Conservation (phyloP, 139 green algal genomes). For the Nannochloris sp. region DNA sequence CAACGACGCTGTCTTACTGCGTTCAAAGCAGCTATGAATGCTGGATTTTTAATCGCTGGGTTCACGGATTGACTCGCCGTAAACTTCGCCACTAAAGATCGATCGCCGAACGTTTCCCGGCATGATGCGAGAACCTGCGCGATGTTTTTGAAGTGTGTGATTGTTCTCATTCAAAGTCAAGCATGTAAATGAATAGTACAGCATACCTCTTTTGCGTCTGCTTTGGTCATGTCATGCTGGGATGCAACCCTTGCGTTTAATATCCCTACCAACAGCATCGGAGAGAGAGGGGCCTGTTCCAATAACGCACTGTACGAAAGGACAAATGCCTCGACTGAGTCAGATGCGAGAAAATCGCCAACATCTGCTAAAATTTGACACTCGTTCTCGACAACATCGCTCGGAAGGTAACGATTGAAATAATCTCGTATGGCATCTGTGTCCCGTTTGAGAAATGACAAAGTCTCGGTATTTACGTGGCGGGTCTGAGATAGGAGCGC, state of each 20-base stretch:
- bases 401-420: slow-evolving; percentile 25
- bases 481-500: slow-evolving; percentile 33
- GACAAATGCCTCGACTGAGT: slow-evolving; percentile 54
- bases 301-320: slow-evolving; percentile 59
- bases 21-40: not conserved
- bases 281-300: slow-evolving; percentile 20
- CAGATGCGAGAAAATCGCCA: slow-evolving; percentile 36
- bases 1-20: too few relatives aligned
- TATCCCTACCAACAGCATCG: slow-evolving; percentile 31
- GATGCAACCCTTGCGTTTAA: slow-evolving; percentile 21
- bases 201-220: slow-evolving; percentile 34
- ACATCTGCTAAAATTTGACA: slow-evolving; percentile 42
- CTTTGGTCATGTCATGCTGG: slow-evolving; percentile 30
- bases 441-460: slow-evolving; percentile 15
- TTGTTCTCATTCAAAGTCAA: too few relatives aligned
- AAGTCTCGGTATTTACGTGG: slow-evolving; percentile 24
- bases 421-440: slow-evolving; percentile 35
- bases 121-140: slow-evolving; percentile 29
- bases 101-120: slow-evolving; percentile 31
- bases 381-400: slow-evolving; percentile 20
- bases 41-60: not conserved
- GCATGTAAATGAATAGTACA: too few relatives aligned
- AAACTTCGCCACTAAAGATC: not conserved
- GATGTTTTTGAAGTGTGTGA: too few relatives aligned
- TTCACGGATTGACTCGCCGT: not conserved